Evolutionary conservation across 2,329 filamentous ascomycete genomes (phyloP).

Genomic region (Graphiopsis chlorocephala): DNA sequence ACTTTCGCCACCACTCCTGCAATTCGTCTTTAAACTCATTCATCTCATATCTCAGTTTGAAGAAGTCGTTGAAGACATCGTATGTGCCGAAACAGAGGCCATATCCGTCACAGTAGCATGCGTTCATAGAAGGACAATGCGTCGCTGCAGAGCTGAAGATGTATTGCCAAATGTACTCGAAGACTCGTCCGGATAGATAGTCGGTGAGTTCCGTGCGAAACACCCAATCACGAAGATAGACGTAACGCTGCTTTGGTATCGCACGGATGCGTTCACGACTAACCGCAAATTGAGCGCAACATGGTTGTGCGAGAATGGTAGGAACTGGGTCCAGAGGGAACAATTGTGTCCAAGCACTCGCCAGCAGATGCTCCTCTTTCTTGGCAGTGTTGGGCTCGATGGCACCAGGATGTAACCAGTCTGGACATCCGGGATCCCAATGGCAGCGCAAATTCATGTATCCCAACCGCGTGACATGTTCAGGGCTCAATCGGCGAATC

Average conservation of each 20-base stretch:
- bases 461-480: conserved; percentile 47
- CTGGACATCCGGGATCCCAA: conserved; percentile 56
- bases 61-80: conserved; percentile 48
- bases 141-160: conserved; percentile 54
- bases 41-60: conserved; percentile 45
- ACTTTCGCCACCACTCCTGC: conserved; percentile 41
- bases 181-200: conserved; percentile 57
- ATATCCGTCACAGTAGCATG: conserved; percentile 64
- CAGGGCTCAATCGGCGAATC: conserved; percentile 44
- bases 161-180: conserved; percentile 64
- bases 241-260: conserved; percentile 53
- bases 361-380: conserved; percentile 45
- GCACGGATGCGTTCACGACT: conserved; percentile 56
- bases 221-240: conserved; percentile 60
- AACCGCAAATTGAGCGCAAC: conserved; percentile 64
- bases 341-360: conserved; percentile 46
- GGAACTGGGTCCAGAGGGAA: conserved; percentile 50
- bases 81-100: conserved; percentile 59
- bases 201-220: conserved; percentile 56
- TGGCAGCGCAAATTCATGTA: conserved; percentile 57
- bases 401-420: conserved; percentile 52
- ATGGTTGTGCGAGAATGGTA: conserved; percentile 56
- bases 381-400: conserved; percentile 37
- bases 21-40: conserved; percentile 43
- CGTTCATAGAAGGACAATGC: conserved; percentile 52